Base-by-base conservation (phyloP, 495 filamentous ascomycete species). In the Daldinia caldariorum region DNA sequence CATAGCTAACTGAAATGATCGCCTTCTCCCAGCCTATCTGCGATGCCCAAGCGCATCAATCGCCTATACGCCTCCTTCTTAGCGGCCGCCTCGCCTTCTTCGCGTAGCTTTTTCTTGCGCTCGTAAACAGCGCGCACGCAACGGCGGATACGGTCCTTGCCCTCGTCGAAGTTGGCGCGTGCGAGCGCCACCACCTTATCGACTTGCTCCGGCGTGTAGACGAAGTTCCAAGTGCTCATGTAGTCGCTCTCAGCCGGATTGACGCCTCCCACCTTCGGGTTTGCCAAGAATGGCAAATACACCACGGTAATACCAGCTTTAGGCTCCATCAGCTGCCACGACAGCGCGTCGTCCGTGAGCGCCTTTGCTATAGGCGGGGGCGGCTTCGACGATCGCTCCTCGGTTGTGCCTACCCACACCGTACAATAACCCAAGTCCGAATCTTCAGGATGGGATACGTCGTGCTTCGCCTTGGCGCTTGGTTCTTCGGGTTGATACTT, bases 141-240 rank as follows among this genome's bases (percentile, higher is more conserved):
- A 22, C 88, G 85, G 63, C 88, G 89, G 22, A 92, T 89, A 79
- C 89, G 88, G 45, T 91, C 90, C 60, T 86, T 83, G 0, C 95
- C 93, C 76, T 95, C 90, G 5, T 83, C 84, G 67, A 92, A 99
- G 78, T 99, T 99, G 3, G 92, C 92, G 64, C 88, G 86, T 0
- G 95, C 94, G 7, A 99, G 85, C 20, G 86, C 85, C 8, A 96
- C 89, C 0, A 94, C 90, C 22, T 86, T 84, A 58, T 97, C 94
- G 51, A 97, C 84, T 74, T 97, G 89, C 61, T 92, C 86, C 0
- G 93, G 91, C 37, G 91, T 93, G 79, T 97, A 97, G 47, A 97
- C 88, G 76, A 97, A 97, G 77, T 97, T 99, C 95, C 95, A 98
- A 1, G 95, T 99, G 70, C 88, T 92, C 79, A 97, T 86, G 82